Evolutionary conservation across 2,329 filamentous ascomycete species (phyloP), one percentile per base, ranked within the genome.

Genomic region (Cadophora sp.): DNA sequence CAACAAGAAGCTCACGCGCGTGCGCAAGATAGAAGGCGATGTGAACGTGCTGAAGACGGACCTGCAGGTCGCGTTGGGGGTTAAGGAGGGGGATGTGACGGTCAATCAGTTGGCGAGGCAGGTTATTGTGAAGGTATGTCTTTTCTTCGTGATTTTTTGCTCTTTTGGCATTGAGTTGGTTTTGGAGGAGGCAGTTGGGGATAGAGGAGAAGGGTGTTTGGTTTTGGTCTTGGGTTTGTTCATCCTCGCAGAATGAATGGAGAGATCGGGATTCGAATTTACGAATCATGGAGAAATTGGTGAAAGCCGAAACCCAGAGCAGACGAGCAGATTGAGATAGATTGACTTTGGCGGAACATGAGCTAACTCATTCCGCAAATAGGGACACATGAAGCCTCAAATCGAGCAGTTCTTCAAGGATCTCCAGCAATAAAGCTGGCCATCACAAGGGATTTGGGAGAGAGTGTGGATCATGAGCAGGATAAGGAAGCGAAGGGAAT

Each of bases 11-110:
- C 81, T 92, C 75, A 97, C 95, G 5, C 80, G 88, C 66, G 81
- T 99, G 66, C 91, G 93, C 79, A 94, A 92, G 80, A 86, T 95
- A 61, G 89, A 93, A 67, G 96, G 96, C 19, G 86, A 97, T 77
- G 76, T 89, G 61, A 79, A 82, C 37, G 85, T 83, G 3, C 78
- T 98, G 71, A 84, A 87, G 69, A 79, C 85, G 43, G 91, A 94
- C 73, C 77, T 98, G 66, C 81, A 83, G 46, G 76, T 80, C 24
- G 85, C 83, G 12, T 79, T 97, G 69, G 80, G 83, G 1, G 76
- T 95, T 51, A 80, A 85, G 27, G 77, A 75, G 46, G 76, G 83
- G 61, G 82, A 86, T 16, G 81, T 88, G 7, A 82, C 90, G 51
- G 81, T 78, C 19, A 76, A 77, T 68, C 72, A 73, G 27, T 81